phyloP scores from a whole-genome alignment of 2,329 filamentous ascomycete species.

The Fusarium mexicanum region DNA sequence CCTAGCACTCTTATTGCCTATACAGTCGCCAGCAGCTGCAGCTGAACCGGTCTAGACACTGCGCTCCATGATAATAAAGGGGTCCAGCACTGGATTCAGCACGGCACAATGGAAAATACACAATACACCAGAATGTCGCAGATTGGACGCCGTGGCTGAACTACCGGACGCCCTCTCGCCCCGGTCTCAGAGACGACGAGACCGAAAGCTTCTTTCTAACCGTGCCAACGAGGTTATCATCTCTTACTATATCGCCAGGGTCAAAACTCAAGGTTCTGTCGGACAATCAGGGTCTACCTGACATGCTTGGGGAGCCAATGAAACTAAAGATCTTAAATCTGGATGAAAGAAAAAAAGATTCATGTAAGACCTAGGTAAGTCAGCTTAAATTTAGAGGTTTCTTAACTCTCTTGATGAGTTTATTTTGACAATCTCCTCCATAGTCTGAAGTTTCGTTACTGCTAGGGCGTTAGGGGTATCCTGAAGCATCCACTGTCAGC shows the following conservation, averaged over 20 bases:
- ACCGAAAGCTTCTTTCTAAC: constrained; percentile 21
- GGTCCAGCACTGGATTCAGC: background rate
- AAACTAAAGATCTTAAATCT: background rate
- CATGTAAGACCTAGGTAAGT: background rate
- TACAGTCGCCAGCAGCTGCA: background rate
- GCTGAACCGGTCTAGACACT: background rate
- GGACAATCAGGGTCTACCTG: background rate
- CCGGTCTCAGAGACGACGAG: background rate
- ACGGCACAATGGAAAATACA: constrained; percentile 1
- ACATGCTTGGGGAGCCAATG: background rate
- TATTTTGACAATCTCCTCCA: background rate
- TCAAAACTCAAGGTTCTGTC: background rate
- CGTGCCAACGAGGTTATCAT: background rate
- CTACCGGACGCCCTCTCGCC: constrained; percentile 12
- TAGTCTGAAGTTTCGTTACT: background rate
- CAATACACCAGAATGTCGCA: constrained; percentile 23
- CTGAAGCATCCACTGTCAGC: background rate
- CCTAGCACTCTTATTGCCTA: background rate
- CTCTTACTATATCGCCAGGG: background rate
- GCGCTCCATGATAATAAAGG: background rate
- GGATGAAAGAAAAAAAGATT: background rate
- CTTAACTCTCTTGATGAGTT: background rate
- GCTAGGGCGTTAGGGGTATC: background rate
- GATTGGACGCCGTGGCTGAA: constrained; percentile 25
- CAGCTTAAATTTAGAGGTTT: background rate